Evolutionary conservation across 2,329 filamentous ascomycete species (phyloP), one percentile per base, ranked within the genome.

Genomic region (Aspergillus fructus): DNA sequence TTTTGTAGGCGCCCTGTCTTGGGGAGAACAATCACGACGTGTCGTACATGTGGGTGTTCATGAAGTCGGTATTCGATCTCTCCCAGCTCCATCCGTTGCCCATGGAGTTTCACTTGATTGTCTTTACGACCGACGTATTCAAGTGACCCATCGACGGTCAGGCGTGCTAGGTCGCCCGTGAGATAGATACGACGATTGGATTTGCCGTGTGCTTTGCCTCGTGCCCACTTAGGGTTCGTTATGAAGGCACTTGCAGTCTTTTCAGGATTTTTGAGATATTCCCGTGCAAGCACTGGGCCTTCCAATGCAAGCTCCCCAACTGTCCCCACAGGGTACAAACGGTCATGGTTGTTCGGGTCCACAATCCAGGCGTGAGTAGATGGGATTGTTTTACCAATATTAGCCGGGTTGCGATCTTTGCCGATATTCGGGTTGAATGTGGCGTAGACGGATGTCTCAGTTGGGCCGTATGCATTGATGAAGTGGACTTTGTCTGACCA

Each of bases 81-180:
- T 45, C 75, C 79, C 47, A 86, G 78, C 72, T 86, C 89, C 62
- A 88, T 83, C 48, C 87, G 78, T 64, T 84, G 86, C 12, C 89
- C 89, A 8, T 81, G 76, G 12, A 89, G 71, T 68, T 90, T 89
- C 58, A 88, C 83, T 67, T 87, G 86, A 43, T 82, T 81, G 61
- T 89, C 87, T 63, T 85, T 87, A 43, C 88, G 81, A 5, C 85
- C 59, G 12, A 66, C 54, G 24, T 60, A 66, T 42, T 62, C 49
- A 4, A 66, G 54, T 17, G 64, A 62, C 7, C 64, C 64, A 45
- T 66, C 63, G 7, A 54, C 23, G 7, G 65, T 64, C 21, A 64
- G 62, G 41, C 48, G 59, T 8, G 59, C 64, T n/a, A 66, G 59
- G 49, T 71, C 68, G 3, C 68, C 68, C 21, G 67, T 70, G 49